Evolutionary conservation across 78 protist species (phyloP), one percentile per base, ranked within the genome.

Genomic region (Planoprotostelium fungivorum): DNA sequence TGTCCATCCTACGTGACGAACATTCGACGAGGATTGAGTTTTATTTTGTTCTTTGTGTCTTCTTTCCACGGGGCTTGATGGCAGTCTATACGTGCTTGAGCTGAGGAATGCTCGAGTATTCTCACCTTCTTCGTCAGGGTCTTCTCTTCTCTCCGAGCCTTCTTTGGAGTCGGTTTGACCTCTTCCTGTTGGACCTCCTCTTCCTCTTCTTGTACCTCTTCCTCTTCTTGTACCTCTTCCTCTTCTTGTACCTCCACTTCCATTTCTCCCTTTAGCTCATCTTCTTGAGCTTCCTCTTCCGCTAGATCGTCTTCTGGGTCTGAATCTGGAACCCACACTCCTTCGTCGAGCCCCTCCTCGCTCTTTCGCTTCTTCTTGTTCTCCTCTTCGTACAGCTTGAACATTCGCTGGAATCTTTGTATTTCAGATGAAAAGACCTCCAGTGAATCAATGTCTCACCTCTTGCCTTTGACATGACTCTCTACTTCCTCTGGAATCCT

Each of bases 241-340:
- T 88, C 90, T 29, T 63, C 90, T 88, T 88, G 85, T 0, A 29
- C 86, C 1, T 90, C 92, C 1, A 73, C 85, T 36, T 85, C 38
- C 34, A 86, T 88, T 51, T 90, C 88, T 63, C 51, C 51, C 88
- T 35, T 35, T 34, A 1, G 34, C n/a, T 1, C 84, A 87, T 0
- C 51, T 34, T 87, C 51, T 87, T 35, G 31, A 85, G 34, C 37
- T 85, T 85, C 87, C 16, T 85, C 87, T 85, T 85, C 87, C 5
- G 5, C 87, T 36, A 29, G 29, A 29, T 73, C 84, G 84, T 73
- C n/a, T n/a, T n/a, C n/a, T n/a, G n/a, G n/a, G n/a, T 51, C 73
- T 51, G 73, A 51, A 51, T n/a, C n/a, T n/a, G 73, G 73, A 51
- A 51, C 73, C 73, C 73, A 51, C 5, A 51, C 73, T 25, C 73